These are phyloP conservation scores for Tuctoria greenei DNA, from an alignment of 176 grass and related monocot genomes.

Conservation along the genomic window DNA sequence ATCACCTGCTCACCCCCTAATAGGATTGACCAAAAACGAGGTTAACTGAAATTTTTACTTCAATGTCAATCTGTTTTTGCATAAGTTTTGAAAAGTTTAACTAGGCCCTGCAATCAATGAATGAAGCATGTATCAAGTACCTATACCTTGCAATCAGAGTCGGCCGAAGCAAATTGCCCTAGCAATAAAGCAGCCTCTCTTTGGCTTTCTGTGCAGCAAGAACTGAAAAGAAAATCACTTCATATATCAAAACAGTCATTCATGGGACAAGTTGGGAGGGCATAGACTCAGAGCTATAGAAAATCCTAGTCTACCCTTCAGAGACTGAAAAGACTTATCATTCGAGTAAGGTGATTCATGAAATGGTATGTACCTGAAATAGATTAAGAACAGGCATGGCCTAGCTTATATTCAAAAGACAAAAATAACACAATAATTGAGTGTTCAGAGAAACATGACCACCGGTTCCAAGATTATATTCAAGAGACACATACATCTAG, in stretches of 20 bases:
- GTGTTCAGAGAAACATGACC: constrained; percentile 18
- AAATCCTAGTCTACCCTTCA: not conserved
- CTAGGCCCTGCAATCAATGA: not conserved
- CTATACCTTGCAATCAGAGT: constrained; percentile 98
- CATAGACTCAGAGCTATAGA: not conserved
- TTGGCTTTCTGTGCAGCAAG: constrained; percentile 96
- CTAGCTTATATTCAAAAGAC: not conserved
- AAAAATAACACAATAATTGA: constrained; percentile 1
- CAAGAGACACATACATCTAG: too few relatives aligned
- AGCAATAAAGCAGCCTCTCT: constrained; percentile 97
- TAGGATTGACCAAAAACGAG: not conserved
- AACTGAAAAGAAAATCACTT: constrained; percentile 50
- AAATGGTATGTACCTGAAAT: constrained; percentile 8
- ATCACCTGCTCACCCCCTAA: not conserved
- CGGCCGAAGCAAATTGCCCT: constrained; percentile 96
- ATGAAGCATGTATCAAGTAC: constrained; percentile 42
- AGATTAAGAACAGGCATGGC: not conserved
- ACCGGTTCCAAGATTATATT: too few relatives aligned
- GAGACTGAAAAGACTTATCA: not conserved
- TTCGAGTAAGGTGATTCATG: not conserved
- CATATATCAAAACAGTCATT: constrained; percentile 34
- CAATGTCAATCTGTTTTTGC: not conserved
- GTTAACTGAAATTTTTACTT: not conserved
- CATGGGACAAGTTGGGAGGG: not conserved
- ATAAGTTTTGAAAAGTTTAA: constrained; percentile 7